Evolutionary conservation across 129 eudicot species (phyloP).

Genomic region (Centella asiatica): DNA sequence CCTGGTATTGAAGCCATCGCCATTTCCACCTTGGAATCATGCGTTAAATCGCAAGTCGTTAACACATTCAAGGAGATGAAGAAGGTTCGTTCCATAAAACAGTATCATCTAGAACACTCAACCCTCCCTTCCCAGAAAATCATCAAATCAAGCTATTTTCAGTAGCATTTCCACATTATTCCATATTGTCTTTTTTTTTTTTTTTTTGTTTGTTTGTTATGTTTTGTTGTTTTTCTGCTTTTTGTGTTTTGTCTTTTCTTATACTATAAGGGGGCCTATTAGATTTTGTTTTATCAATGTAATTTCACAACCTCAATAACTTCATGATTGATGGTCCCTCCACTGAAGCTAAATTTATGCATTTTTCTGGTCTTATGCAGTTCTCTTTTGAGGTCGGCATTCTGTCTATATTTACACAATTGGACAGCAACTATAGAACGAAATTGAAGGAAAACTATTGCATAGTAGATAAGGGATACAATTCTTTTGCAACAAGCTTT

Average conservation of each 20-base stretch:
- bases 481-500: conserved; percentile 69
- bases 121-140: not conserved
- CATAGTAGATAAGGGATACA: conserved; percentile 70
- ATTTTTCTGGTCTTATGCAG: conserved; percentile 28
- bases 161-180: not conserved
- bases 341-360: not conserved
- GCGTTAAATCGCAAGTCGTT: conserved; percentile 36
- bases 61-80: conserved; percentile 70
- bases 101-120: not conserved
- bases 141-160: not conserved
- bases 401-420: conserved; percentile 58
- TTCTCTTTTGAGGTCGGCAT: conserved; percentile 77
- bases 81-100: conserved; percentile 34
- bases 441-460: conserved; percentile 53
- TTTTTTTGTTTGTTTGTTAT: no score
- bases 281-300: conserved; percentile 1
- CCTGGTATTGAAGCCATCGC: conserved; percentile 47
- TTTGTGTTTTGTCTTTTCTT: no score
- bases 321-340: conserved; percentile 5
- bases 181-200: not conserved
- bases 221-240: no score
- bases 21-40: conserved; percentile 44
- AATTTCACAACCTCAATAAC: not conserved
- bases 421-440: conserved; percentile 28
- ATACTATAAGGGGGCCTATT: not conserved